phyloP scores from a whole-genome alignment of 208 protist species.

The Histomonas meleagridis region DNA sequence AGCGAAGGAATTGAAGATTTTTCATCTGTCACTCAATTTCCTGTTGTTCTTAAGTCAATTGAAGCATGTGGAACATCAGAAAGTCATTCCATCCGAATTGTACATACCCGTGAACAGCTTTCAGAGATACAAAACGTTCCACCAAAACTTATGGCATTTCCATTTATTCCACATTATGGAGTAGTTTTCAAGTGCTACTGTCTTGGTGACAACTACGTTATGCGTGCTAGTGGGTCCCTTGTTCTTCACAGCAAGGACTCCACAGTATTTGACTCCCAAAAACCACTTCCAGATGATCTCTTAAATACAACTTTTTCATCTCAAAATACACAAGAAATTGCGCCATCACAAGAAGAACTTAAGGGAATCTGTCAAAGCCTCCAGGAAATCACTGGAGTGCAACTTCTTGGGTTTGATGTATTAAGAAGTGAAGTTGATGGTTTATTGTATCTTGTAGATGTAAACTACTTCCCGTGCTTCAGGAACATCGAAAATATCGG shows the following conservation, averaged over 20 bases:
- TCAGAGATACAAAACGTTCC: not conserved
- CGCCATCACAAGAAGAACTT: not conserved
- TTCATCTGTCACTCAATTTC: not conserved
- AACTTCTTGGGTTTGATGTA: not conserved
- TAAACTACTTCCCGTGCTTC: constrained; percentile 35
- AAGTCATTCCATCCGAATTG: constrained; percentile 6
- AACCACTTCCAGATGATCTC: not conserved
- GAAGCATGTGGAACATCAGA: not conserved
- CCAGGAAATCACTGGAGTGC: not conserved
- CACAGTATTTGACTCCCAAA: not conserved
- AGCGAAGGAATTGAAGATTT: not conserved
- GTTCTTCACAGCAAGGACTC: not conserved
- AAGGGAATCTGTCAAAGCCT: not conserved
- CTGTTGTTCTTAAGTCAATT: not conserved
- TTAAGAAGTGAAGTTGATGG: not conserved
- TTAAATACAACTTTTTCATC: not conserved
- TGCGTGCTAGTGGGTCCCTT: not conserved
- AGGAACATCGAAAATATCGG: constrained; percentile 8
- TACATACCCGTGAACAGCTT: not conserved
- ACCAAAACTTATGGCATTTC: not conserved
- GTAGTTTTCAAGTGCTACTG: not conserved
- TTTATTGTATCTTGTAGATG: not conserved
- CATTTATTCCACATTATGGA: constrained; percentile 21
- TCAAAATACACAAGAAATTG: not conserved
- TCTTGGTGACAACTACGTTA: not conserved